Conservation (phyloP, 2,329 filamentous ascomycete genomes). For the Bipolaris gigantea region DNA sequence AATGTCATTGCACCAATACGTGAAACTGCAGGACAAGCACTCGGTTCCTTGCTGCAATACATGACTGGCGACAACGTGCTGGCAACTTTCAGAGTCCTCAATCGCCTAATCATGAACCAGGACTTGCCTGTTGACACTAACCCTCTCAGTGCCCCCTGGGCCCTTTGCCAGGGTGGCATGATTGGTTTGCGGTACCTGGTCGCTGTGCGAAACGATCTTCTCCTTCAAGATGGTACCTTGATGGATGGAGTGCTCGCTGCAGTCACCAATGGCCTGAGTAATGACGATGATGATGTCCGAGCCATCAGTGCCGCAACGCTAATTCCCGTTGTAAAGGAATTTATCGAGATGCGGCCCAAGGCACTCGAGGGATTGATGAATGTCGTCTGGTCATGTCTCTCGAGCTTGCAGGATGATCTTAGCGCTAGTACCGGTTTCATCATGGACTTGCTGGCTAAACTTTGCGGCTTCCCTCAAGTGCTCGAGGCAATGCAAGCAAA, state of each 20-base stretch:
- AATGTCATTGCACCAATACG: conserved; percentile 95
- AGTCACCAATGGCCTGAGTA: conserved; percentile 91
- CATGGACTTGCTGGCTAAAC: conserved; percentile 94
- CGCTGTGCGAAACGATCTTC: conserved; percentile 87
- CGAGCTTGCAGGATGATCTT: conserved; percentile 93
- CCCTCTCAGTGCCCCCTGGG: conserved; percentile 72
- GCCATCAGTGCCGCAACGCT: conserved; percentile 97
- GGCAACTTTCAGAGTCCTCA: conserved; percentile 79
- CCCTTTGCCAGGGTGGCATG: conserved; percentile 97
- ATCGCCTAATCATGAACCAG: conserved; percentile 88
- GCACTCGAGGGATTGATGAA: conserved; percentile 81
- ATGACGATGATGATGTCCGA: conserved; percentile 92
- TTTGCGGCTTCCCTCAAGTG: conserved; percentile 92
- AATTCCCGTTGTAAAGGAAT: conserved; percentile 93
- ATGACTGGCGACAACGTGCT: conserved; percentile 78
- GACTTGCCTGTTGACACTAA: conserved; percentile 59
- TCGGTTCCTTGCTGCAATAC: conserved; percentile 86
- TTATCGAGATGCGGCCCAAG: conserved; percentile 79
- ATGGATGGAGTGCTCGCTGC: conserved; percentile 91
- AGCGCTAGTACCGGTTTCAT: conserved; percentile 97
- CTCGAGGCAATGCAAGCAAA: conserved; percentile 92
- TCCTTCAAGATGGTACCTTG: conserved; percentile 79
- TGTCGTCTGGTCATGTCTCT: conserved; percentile 96
- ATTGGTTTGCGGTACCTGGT: conserved; percentile 94
- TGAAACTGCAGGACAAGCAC: conserved; percentile 90